Percentiles rank a stretch among this genome's conserved stretches.
phyloP scores from a whole-genome alignment of 306 rosid species.

The Potentilla sterilis region DNA sequence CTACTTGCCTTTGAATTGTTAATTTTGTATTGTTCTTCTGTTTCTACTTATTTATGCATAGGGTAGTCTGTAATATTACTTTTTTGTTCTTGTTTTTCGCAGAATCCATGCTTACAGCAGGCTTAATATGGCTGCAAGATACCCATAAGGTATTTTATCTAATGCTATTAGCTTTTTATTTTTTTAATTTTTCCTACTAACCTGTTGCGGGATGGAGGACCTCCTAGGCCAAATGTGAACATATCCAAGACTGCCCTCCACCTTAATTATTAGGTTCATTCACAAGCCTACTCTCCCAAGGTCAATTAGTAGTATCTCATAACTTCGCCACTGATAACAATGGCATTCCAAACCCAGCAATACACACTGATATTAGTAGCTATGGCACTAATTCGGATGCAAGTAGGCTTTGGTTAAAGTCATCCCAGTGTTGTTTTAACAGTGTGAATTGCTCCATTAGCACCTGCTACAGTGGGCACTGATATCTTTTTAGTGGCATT shows the following conservation, averaged over 20 bases:
- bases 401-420: too few relatives aligned
- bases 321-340: too few relatives aligned
- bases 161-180: background rate
- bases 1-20: background rate
- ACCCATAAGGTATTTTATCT: slow-evolving; percentile 57
- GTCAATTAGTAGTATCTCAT: background rate
- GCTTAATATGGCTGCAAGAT: slow-evolving; percentile 96
- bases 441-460: too few relatives aligned
- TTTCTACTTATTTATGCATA: background rate
- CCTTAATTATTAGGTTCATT: slow-evolving; percentile 1
- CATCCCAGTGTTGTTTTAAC: too few relatives aligned
- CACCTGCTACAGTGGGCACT: too few relatives aligned
- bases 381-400: too few relatives aligned
- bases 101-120: slow-evolving; percentile 82
- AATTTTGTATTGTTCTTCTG: background rate
- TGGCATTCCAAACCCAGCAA: too few relatives aligned
- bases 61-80: background rate
- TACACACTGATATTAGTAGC: too few relatives aligned
- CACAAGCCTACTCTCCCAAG: background rate
- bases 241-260: background rate
- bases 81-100: slow-evolving; percentile 15
- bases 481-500: too few relatives aligned
- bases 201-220: background rate
- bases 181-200: background rate
- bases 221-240: background rate